These are phyloP conservation scores for Leccinum boreale DNA, from an alignment of 768 basidiomycete species.

Conservation along the genomic window DNA sequence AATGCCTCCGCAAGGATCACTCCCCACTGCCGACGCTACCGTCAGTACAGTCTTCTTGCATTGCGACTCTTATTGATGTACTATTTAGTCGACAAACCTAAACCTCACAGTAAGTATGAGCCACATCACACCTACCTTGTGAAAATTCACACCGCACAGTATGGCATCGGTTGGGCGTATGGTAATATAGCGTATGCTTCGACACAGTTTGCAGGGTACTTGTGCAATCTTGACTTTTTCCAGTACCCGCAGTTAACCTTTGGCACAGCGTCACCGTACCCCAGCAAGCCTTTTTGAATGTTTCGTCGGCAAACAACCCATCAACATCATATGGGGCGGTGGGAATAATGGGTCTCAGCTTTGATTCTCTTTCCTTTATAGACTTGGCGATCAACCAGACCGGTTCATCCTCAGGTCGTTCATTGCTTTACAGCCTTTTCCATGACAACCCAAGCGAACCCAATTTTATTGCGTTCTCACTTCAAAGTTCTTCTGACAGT, in stretches of 20 bases:
- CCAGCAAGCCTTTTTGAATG: conserved; percentile 72
- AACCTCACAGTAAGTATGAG: conserved; percentile 57
- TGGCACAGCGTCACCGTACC: conserved; percentile 52
- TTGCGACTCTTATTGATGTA: conserved; percentile 5
- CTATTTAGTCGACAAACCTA: conserved; percentile 39
- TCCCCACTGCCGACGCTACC: conserved; percentile 48
- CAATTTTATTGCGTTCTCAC: conserved; percentile 77
- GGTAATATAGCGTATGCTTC: conserved; percentile 62
- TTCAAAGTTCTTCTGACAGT: conserved; percentile 56
- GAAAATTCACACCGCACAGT: conserved; percentile 39
- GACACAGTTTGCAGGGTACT: conserved; percentile 69
- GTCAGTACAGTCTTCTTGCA: conserved; percentile 34
- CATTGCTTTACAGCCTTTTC: conserved; percentile 76
- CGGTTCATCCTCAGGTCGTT: conserved; percentile 58
- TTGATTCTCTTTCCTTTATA: conserved; percentile 71
- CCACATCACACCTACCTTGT: neutral
- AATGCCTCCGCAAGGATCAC: conserved; percentile 41
- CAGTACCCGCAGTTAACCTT: conserved; percentile 6
- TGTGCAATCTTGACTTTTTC: conserved; percentile 5
- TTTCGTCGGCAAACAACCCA: conserved; percentile 62
- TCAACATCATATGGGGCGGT: conserved; percentile 66
- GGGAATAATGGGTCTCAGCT: conserved; percentile 77
- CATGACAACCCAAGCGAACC: conserved; percentile 62
- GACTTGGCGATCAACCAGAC: conserved; percentile 59
- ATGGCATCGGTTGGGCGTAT: conserved; percentile 76